phyloP scores from a whole-genome alignment of 1,139 yeast genomes.

The Zygoascus sp. region DNA sequence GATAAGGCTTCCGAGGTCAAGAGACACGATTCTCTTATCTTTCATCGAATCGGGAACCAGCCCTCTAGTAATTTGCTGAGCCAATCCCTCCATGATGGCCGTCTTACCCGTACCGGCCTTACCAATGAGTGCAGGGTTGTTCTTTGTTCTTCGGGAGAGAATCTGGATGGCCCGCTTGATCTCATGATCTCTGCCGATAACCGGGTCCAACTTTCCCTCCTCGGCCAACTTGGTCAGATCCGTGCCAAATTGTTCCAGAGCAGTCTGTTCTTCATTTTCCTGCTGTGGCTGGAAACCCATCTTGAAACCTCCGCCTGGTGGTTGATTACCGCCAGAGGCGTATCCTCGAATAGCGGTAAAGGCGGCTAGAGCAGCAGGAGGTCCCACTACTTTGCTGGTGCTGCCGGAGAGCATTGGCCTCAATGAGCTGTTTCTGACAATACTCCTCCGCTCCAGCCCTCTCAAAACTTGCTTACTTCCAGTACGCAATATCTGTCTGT shows the following conservation, averaged over 20 bases:
- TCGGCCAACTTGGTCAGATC: conserved; percentile 82
- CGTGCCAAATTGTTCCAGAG: conserved; percentile 77
- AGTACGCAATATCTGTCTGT: conserved; percentile 7
- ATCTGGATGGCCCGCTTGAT: conserved; percentile 90
- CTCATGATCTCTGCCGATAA: conserved; percentile 94
- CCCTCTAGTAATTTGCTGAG: conserved; percentile 83
- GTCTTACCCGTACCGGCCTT: conserved; percentile 98
- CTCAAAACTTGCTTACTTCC: conserved; percentile 4
- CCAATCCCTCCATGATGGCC: conserved; percentile 92
- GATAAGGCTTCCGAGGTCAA: conserved; percentile 84
- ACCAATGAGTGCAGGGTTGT: conserved; percentile 90
- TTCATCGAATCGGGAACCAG: conserved; percentile 95
- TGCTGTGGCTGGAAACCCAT: conserved; percentile 19
- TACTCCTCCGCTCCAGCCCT: neutral
- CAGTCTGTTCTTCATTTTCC: conserved; percentile 58
- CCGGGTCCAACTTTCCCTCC: conserved; percentile 92
- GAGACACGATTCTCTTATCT: conserved; percentile 71
- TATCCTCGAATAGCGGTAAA: conserved; percentile 11
- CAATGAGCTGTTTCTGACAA: neutral
- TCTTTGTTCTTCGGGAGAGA: conserved; percentile 84
- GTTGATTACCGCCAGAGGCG: conserved; percentile 10
- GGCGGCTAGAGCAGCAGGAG: neutral
- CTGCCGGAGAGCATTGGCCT: too few species aligned
- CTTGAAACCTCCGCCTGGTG: conserved; percentile 11
- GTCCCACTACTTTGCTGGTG: too few species aligned